These are phyloP conservation scores for Symmetrospora coprosmae DNA, from an alignment of 768 basidiomycete genomes.

Conservation along the genomic window DNA sequence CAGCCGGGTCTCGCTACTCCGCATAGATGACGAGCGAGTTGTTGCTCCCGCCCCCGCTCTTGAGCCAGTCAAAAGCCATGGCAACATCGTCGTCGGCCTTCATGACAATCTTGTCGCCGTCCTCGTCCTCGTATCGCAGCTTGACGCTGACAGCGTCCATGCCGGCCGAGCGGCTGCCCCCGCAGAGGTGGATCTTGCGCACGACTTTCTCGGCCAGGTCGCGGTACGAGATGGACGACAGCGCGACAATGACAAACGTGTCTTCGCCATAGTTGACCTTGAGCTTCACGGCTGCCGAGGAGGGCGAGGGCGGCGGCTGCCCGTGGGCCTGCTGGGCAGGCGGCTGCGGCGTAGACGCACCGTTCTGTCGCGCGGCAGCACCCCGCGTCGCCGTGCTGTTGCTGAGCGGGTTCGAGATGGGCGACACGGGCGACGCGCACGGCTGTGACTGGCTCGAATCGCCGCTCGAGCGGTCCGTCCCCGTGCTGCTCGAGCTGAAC, in stretches of 20 bases:
- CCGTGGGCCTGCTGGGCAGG: background rate
- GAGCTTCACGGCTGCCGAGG: conserved; percentile 52
- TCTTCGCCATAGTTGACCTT: conserved; percentile 92
- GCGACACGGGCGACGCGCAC: conserved; percentile 24
- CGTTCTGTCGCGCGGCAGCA: background rate
- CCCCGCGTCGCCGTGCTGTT: background rate
- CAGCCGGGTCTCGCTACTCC: background rate
- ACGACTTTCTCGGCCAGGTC: conserved; percentile 80
- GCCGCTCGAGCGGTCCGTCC: conserved; percentile 28
- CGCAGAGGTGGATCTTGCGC: conserved; percentile 82
- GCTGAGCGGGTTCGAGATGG: background rate
- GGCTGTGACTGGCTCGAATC: conserved; percentile 28
- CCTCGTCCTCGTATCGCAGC: conserved; percentile 75
- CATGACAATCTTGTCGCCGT: conserved; percentile 75
- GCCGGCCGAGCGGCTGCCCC: conserved; percentile 62
- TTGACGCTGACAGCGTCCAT: conserved; percentile 37
- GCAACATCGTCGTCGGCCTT: conserved; percentile 84
- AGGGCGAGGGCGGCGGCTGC: background rate
- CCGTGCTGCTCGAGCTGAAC: conserved; percentile 27
- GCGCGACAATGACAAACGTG: conserved; percentile 84
- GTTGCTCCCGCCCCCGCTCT: background rate
- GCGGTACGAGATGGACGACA: conserved; percentile 58
- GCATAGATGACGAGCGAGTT: conserved; percentile 4
- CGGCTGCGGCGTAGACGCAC: background rate
- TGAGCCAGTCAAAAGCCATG: conserved; percentile 61